Conservation (phyloP, 2,329 filamentous ascomycete species). For the Beauveria rudraprayagi region DNA sequence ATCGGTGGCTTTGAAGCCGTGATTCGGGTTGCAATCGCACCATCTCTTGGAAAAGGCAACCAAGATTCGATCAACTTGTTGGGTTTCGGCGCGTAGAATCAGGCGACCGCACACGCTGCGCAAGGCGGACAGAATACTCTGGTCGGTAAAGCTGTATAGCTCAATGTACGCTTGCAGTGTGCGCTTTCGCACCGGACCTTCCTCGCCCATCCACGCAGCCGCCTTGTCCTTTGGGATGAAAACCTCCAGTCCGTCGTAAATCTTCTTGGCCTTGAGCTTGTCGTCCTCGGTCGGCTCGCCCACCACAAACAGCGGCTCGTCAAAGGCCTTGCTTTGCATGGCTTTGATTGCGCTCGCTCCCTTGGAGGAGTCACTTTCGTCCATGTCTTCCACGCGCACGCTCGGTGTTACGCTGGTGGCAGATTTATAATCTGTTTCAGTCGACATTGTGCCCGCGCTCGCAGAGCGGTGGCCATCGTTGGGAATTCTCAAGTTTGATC, state of each 20-base stretch:
- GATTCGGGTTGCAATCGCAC: constrained; percentile 86
- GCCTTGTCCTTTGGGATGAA: constrained; percentile 72
- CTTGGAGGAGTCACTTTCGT: constrained; percentile 28
- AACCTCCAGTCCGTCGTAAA: constrained; percentile 78
- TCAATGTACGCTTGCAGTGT: constrained; percentile 77
- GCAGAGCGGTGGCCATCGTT: constrained; percentile 31
- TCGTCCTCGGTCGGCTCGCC: constrained; percentile 61
- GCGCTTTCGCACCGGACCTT: constrained; percentile 49
- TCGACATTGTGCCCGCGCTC: constrained; percentile 28
- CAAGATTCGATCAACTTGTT: constrained; percentile 91
- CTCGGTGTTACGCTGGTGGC: constrained; percentile 28
- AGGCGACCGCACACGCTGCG: constrained; percentile 75
- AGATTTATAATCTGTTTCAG: constrained; percentile 33
- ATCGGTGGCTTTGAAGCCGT: constrained; percentile 86
- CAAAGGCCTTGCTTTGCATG: constrained; percentile 36
- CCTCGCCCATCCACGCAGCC: constrained; percentile 82
- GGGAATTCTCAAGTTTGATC: constrained; percentile 33
- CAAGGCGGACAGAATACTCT: constrained; percentile 71
- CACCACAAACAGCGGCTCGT: constrained; percentile 50
- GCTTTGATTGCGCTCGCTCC: constrained; percentile 20
- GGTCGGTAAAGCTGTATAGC: constrained; percentile 75
- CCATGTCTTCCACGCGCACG: constrained; percentile 34
- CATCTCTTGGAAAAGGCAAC: constrained; percentile 83
- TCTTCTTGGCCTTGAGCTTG: constrained; percentile 66
- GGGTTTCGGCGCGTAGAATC: constrained; percentile 81